A percentile compares a stretch with the other conserved stretches of the same genome.
Evolutionary conservation across 352 stramenopile species (phyloP).

Genomic region (Phytophthora podocarpi): DNA sequence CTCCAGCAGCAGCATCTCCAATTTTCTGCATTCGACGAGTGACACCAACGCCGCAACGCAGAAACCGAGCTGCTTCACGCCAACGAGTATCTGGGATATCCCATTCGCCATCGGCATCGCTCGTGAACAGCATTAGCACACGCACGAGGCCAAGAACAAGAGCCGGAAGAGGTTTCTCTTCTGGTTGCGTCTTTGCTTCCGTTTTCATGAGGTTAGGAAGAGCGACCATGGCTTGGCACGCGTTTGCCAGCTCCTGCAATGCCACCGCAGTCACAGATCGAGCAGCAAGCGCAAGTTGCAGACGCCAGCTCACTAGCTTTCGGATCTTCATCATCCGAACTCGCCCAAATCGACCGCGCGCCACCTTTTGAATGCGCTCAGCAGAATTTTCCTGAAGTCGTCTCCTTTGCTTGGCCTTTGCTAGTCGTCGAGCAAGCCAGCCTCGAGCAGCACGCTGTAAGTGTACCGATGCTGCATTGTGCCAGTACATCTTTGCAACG

Average conservation of each 20-base stretch:
- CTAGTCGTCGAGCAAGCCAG: slow-evolving; percentile 49
- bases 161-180: slow-evolving; percentile 36
- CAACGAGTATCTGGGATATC: slow-evolving; percentile 64
- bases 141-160: slow-evolving; percentile 76
- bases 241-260: slow-evolving; percentile 64
- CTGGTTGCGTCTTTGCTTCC: not conserved
- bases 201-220: slow-evolving; percentile 33
- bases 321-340: slow-evolving; percentile 64
- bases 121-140: slow-evolving; percentile 72
- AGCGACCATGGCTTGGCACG: slow-evolving; percentile 56
- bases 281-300: slow-evolving; percentile 30
- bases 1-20: slow-evolving; percentile 39
- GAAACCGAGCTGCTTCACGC: slow-evolving; percentile 62
- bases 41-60: slow-evolving; percentile 51
- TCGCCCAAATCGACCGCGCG: slow-evolving; percentile 64
- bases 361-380: slow-evolving; percentile 51
- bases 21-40: slow-evolving; percentile 63
- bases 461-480: slow-evolving; percentile 57
- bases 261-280: slow-evolving; percentile 18
- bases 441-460: slow-evolving; percentile 66
- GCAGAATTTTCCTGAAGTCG: slow-evolving; percentile 26
- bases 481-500: slow-evolving; percentile 71
- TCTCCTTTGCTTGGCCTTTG: slow-evolving; percentile 26
- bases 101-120: slow-evolving; percentile 54
- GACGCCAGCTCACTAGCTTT: slow-evolving; percentile 39